Evolutionary conservation across 2,329 filamentous ascomycete species (phyloP).

Genomic region (Parastagonospora avenae): DNA sequence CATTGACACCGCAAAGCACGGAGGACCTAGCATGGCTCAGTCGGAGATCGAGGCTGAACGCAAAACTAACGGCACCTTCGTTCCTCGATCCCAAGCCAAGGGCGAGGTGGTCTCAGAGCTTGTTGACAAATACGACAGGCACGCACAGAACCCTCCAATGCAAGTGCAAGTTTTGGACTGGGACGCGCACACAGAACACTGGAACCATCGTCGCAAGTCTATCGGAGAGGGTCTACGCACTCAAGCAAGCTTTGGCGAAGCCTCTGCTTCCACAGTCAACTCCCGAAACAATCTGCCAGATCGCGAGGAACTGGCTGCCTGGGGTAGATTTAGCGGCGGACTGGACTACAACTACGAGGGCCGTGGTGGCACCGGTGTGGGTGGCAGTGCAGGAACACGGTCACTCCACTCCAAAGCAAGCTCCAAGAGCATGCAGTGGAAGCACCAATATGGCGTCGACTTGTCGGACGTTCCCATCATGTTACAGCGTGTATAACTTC

Average conservation of each 20-base stretch:
- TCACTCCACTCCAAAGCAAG: conserved; percentile 36
- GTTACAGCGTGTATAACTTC: conserved; percentile 18
- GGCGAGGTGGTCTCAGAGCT: conserved; percentile 25
- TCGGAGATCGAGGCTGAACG: conserved; percentile 4
- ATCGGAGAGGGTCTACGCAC: conserved; percentile 33
- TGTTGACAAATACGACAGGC: conserved; percentile 18
- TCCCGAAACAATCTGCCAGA: conserved; percentile 9
- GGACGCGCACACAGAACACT: conserved; percentile 32
- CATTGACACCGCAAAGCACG: conserved; percentile 20
- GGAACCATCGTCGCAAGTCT: conserved; percentile 38
- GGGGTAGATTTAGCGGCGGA: conserved; percentile 46
- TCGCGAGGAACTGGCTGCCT: conserved; percentile 9
- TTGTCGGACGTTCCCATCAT: conserved; percentile 41
- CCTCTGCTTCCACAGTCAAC: conserved; percentile 6
- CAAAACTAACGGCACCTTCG: conserved; percentile 9
- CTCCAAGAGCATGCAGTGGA: conserved; percentile 37
- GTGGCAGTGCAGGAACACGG: conserved; percentile 46
- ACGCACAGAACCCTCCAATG: conserved; percentile 2
- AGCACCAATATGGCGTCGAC: conserved; percentile 38
- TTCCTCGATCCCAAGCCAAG: conserved; percentile 17
- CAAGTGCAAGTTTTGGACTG: conserved; percentile 23
- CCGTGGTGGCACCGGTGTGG: conserved; percentile 32
- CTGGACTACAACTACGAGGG: conserved; percentile 43
- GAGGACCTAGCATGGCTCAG: conserved; percentile 6
- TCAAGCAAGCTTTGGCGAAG: conserved; percentile 9